Base-by-base conservation (phyloP, 352 stramenopile species). In the Globisporangium middletonii region DNA sequence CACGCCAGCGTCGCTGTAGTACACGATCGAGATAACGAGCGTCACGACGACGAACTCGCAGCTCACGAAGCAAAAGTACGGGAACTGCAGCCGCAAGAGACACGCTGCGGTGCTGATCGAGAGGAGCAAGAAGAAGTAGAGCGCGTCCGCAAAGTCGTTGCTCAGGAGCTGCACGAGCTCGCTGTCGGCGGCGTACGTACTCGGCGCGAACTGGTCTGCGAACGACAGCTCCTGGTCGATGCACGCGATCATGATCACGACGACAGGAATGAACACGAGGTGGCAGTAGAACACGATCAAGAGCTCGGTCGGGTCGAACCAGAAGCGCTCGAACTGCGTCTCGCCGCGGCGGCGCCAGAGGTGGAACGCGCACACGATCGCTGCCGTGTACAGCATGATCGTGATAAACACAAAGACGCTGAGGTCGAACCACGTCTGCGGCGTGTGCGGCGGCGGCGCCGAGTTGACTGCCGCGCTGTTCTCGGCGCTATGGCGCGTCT, bases 21-120 rank as follows among this genome's bases (percentile, higher is more conserved):
- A 73, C 19, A 59, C 35, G 4, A 41, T 60, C 4, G 65, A 77
- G 28, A 74, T 30, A 5, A 69, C 62, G 44, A 61, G 68, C 12
- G 69, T 62, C 23, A 86, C 49, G 19, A 68, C 4, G 8, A 63
- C 45, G n/a, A 78, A 79, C 51, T 88, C 75, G 44, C 59, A 18
- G 7, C 67, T 61, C 26, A 86, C 46, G 33, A 75, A 30, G 4
- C 65, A 50, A 28, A 72, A 84, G 55, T 85, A 86, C 27, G 65
- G 63, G 49, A 83, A 86, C 61, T 88, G 78, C 7, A 86, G 55
- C 2, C 75, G 71, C 26, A 86, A 49, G 42, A 85, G 48, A n/a
- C 68, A 71, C 2, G 72, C 70, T 8, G 67, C 75, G 12, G 79
- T 51, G 15, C 58, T 69, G 33, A 67, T 64, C 35, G 65, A 55